Conservation (phyloP, 2,329 filamentous ascomycete species). For the Talaromyces islandicus region DNA sequence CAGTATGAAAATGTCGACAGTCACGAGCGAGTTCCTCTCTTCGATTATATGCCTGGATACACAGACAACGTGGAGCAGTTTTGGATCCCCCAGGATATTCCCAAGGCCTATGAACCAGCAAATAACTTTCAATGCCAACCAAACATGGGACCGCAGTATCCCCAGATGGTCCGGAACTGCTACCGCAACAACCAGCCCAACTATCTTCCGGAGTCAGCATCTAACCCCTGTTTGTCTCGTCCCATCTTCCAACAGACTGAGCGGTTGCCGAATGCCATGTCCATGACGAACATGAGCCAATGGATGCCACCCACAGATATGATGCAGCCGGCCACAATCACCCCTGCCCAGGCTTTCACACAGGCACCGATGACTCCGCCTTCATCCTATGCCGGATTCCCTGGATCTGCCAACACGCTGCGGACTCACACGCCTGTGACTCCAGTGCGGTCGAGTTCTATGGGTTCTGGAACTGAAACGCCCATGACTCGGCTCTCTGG, state of each 20-base stretch:
- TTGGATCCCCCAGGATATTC: conserved; percentile 30
- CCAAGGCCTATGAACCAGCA: conserved; percentile 29
- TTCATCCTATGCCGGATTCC: conserved; percentile 32
- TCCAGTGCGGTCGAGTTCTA: conserved; percentile 28
- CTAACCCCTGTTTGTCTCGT: conserved; percentile 33
- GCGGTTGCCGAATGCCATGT: conserved; percentile 27
- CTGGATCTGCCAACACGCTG: conserved; percentile 26
- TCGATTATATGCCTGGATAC: conserved; percentile 32
- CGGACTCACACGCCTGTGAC: conserved; percentile 32
- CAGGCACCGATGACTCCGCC: conserved; percentile 29
- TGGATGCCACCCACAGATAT: conserved; percentile 31
- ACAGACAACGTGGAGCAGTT: conserved; percentile 33
- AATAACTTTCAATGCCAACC: conserved; percentile 27
- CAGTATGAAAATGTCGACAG: conserved; percentile 27
- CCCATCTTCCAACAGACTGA: conserved; percentile 34
- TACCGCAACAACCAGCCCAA: conserved; percentile 26
- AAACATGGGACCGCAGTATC: conserved; percentile 27
- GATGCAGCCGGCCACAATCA: conserved; percentile 31
- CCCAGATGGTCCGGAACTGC: conserved; percentile 28
- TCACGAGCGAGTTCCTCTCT: conserved; percentile 28
- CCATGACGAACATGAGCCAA: conserved; percentile 31
- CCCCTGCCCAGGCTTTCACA: conserved; percentile 28
- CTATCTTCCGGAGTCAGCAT: conserved; percentile 32
- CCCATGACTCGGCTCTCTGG: conserved; percentile 30
- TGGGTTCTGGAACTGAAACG: conserved; percentile 30